phyloP scores from a whole-genome alignment of 2,329 filamentous ascomycete species.

The Metarhizium guizhouense region DNA sequence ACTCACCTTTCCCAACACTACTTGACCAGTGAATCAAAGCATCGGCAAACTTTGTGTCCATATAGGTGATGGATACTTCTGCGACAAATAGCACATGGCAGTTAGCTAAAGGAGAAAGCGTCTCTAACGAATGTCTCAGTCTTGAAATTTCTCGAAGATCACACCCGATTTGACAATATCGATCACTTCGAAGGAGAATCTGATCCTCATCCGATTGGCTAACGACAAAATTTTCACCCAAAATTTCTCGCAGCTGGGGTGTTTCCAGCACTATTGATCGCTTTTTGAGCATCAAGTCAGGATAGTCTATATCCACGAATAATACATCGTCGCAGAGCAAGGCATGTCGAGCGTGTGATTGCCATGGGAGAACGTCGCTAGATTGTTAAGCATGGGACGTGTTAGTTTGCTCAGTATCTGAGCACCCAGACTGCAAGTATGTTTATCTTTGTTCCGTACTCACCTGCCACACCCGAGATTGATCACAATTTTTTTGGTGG shows the following conservation, averaged over 20 bases:
- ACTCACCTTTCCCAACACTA: slow-evolving; percentile 55
- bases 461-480: slow-evolving; percentile 89
- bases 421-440: background rate
- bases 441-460: slow-evolving; percentile 27
- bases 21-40: slow-evolving; percentile 71
- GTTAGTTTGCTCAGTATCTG: slow-evolving; percentile 1
- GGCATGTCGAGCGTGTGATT: slow-evolving; percentile 62
- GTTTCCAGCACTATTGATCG: slow-evolving; percentile 56
- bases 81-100: slow-evolving; percentile 70
- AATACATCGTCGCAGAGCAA: slow-evolving; percentile 46
- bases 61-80: slow-evolving; percentile 87
- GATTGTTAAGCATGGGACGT: background rate
- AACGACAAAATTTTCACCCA: slow-evolving; percentile 18
- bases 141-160: slow-evolving; percentile 61
- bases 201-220: slow-evolving; percentile 32
- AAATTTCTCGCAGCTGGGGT: slow-evolving; percentile 40
- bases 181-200: slow-evolving; percentile 54
- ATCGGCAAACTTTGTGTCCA: slow-evolving; percentile 67
- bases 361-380: slow-evolving; percentile 82
- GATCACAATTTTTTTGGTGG: slow-evolving; percentile 58
- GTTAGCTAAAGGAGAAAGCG: slow-evolving; percentile 46
- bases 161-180: slow-evolving; percentile 73
- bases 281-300: slow-evolving; percentile 69
- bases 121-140: slow-evolving; percentile 50
- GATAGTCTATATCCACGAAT: slow-evolving; percentile 84